Base-by-base conservation (phyloP, 768 basidiomycete genomes). In the Pisolithus albus region DNA sequence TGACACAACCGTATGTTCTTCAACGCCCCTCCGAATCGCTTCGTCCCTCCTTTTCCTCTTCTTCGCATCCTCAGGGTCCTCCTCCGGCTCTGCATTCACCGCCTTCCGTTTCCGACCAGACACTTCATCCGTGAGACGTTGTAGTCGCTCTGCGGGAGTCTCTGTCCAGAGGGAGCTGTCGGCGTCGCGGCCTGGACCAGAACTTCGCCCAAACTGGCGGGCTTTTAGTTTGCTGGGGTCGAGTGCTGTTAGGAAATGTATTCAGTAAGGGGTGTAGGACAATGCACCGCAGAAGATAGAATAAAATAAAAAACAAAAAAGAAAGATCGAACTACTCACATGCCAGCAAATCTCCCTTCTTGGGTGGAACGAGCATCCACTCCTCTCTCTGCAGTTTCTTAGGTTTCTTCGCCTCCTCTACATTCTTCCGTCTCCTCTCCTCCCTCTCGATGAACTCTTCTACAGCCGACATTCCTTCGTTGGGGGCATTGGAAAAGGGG, bases 311-410 rank as follows among this genome's bases (percentile, higher is more conserved):
- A 19, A 16, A 7, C 2, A 46, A 9, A 28, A 13, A 19, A 16
- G 7, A 3, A 46, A 16, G 10, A 26, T 41, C 4, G 40, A 26
- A 32, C n/a, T 24, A 23, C 42, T 44, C 26, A 45, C 43, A 45
- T 30, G 24, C 26, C 24, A 45, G 28, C 26, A 95, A 67, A 55
- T 88, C 88, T 2, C 88, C 84, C 1, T 83, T 80, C 18, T 85
- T 82, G 0, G 96, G 95, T 1, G 95, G 95, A 1, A 88, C 86
- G 42, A 98, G 77, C 96, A 99, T 99, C 96, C 96, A 99, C 66
- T 94, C 93, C 18, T 97, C 91, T 40, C 96, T 82, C 66, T 91
- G 73, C 37, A 82, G 72, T 37, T 79, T 77, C 66, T 92, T 92
- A 10, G 88, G 88, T 59, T 86, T 84, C 10, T 75, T 70, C 1